Evolutionary conservation across 164 flowering plant species (phyloP), one percentile per base, ranked within the genome.

Genomic region (Paratinospora sagittata): DNA sequence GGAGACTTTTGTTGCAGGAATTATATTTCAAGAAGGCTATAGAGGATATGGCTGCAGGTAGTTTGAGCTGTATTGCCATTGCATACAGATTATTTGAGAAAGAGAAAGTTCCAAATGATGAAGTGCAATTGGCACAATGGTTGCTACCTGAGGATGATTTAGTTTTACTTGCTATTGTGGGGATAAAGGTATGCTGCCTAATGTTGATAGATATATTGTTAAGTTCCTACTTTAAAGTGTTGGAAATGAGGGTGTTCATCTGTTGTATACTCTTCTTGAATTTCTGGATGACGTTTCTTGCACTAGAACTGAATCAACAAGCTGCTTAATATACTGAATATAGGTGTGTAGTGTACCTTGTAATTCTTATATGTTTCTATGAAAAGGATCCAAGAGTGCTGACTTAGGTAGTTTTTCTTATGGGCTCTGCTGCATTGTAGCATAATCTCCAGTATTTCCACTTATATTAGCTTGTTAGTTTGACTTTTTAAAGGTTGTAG

Each of bases 31-130:
- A 81, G 76, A 82, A 86, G 27, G 85, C 86, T 47, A 91, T 95
- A 76, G 93, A 85, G 74, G 87, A 85, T 70, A 95, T 95, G 99
- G 99, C 98, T 79, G 78, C 76, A 33, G 7, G 75, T 41, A 91
- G 96, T 77, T 78, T 95, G 79, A 91, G 99, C 24, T 95, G 99
- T 79, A 88, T 95, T 79, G 96, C 98, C 16, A 75, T 95, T 81
- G 97, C 96, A 5, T 91, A 85, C 72, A 82, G 93, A 77, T 0
- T 76, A 37, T 78, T 64, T 81, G 88, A 86, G 3, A 5, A 47
- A 14, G 84, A 87, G 61, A 83, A 70, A 1, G 86, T 91, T 70
- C 99, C 99, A 58, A 70, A 77, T 30, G 82, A 79, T 76, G 97
- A 90, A 77, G 90, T 88, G 64, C 81, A 81, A 68, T 80, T 86